Conservation (phyloP, 306 rosid genomes). For the Gynostemma pentaphyllum region DNA sequence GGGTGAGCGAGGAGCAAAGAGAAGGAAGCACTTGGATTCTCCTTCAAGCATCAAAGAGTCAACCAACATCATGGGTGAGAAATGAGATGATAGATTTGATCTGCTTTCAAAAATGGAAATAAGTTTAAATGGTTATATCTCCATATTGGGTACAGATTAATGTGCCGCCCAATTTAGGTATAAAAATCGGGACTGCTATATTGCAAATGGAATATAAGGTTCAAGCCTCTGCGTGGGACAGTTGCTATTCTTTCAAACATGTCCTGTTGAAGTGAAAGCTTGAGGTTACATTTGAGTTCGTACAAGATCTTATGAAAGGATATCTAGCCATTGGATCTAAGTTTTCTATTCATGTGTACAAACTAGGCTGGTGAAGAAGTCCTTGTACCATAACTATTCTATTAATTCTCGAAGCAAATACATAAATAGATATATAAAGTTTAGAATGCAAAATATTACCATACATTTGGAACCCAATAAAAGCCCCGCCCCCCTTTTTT, state of each 20-base stretch:
- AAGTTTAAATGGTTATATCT: conserved; percentile 1
- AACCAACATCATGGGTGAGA: conserved; percentile 21
- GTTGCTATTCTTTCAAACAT: conserved; percentile 29
- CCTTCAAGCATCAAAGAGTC: conserved; percentile 28
- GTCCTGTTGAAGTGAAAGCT: conserved; percentile 6
- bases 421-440: conserved; percentile 27
- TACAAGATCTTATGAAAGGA: conserved; percentile 32
- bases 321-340: conserved; percentile 22
- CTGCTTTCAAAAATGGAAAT: conserved; percentile 5
- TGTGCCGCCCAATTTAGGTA: conserved; percentile 7
- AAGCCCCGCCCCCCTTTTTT: neutral
- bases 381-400: conserved; percentile 46
- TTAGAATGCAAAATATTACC: conserved; percentile 43
- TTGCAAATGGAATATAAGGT: conserved; percentile 17
- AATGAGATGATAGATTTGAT: neutral
- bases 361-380: conserved; percentile 24
- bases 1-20: conserved; percentile 73
- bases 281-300: conserved; percentile 42
- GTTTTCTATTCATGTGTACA: conserved; percentile 19
- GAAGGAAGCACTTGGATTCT: conserved; percentile 44
- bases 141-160: conserved; percentile 10
- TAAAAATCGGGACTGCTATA: conserved; percentile 12
- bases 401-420: conserved; percentile 25
- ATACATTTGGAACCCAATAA: conserved; percentile 16
- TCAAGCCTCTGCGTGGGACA: conserved; percentile 15